Evolutionary conservation across 345 rosid species (phyloP).

Genomic region (Eucalyptus tenuipes): DNA sequence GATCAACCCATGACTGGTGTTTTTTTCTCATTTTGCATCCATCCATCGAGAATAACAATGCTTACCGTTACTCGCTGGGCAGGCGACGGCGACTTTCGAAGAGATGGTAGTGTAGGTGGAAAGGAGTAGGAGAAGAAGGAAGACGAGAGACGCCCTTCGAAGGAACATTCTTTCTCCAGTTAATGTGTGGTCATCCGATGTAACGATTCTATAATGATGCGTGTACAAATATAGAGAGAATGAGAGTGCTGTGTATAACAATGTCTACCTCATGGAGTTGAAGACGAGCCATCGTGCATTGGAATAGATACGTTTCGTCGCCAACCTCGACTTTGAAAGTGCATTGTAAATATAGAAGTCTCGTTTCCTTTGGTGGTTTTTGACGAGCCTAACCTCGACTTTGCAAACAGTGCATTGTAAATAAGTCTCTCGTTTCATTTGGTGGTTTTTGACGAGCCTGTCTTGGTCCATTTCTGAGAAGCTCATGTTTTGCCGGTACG

Average conservation of each 20-base stretch:
- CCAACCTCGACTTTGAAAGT: not conserved
- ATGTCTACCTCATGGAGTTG: not conserved
- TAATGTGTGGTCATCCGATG: not conserved
- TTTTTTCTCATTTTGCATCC: not conserved
- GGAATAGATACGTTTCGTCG: not conserved
- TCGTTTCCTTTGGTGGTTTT: not conserved
- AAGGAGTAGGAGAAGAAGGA: not conserved
- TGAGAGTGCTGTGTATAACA: not conserved
- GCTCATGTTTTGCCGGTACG: not conserved
- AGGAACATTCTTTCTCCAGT: not conserved
- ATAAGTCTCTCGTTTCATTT: no score
- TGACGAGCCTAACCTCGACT: not conserved
- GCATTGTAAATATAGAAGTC: not conserved
- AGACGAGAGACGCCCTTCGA: not conserved
- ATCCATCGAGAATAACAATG: not conserved
- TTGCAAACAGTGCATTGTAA: no score
- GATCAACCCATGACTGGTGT: not conserved
- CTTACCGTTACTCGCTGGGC: not conserved
- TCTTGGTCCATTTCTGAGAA: not conserved
- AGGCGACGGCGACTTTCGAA: not conserved
- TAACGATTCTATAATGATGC: not conserved
- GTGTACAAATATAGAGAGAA: no score
- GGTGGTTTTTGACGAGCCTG: not conserved
- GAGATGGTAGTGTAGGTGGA: not conserved
- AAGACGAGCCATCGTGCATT: not conserved